phyloP scores from a whole-genome alignment of 2,329 filamentous ascomycete genomes.

The Chalara sp. region DNA sequence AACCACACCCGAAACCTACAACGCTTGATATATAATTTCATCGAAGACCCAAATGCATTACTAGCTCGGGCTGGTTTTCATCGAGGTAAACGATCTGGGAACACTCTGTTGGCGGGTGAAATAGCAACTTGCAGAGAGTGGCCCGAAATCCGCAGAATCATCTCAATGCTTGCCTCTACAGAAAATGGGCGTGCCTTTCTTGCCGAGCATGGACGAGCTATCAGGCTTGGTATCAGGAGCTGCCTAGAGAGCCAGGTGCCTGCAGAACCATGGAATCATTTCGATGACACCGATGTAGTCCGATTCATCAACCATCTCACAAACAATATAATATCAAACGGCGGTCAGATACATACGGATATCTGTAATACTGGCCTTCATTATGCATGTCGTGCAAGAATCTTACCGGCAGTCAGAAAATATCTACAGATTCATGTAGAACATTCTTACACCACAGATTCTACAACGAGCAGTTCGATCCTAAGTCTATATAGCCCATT shows the following conservation, averaged over 20 bases:
- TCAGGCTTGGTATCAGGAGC: slow-evolving; percentile 2
- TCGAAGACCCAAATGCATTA: background rate
- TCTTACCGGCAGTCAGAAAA: too few species aligned
- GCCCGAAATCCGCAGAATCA: slow-evolving; percentile 1
- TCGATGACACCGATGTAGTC: background rate
- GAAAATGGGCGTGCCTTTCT: slow-evolving; percentile 12
- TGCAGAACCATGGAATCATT: background rate
- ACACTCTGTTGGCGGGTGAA: background rate
- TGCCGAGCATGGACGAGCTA: background rate
- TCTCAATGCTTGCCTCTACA: slow-evolving; percentile 13
- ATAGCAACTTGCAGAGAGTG: background rate
- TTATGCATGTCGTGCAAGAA: slow-evolving; percentile 5
- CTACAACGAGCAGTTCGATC: too few species aligned
- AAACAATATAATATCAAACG: slow-evolving; percentile 10
- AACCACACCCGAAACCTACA: slow-evolving; percentile 1
- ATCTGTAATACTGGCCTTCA: slow-evolving; percentile 12
- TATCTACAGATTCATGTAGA: too few species aligned
- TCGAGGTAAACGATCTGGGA: background rate
- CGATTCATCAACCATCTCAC: slow-evolving; percentile 13
- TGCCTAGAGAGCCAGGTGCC: slow-evolving; percentile 2
- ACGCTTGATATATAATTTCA: slow-evolving; percentile 6
- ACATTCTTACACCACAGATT: too few species aligned
- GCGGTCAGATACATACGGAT: slow-evolving; percentile 1
- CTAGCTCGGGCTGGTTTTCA: slow-evolving; percentile 6
- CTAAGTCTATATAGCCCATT: too few species aligned